Conservation (phyloP, 2,329 filamentous ascomycete genomes). For the Paracoccidioides brasiliensis region DNA sequence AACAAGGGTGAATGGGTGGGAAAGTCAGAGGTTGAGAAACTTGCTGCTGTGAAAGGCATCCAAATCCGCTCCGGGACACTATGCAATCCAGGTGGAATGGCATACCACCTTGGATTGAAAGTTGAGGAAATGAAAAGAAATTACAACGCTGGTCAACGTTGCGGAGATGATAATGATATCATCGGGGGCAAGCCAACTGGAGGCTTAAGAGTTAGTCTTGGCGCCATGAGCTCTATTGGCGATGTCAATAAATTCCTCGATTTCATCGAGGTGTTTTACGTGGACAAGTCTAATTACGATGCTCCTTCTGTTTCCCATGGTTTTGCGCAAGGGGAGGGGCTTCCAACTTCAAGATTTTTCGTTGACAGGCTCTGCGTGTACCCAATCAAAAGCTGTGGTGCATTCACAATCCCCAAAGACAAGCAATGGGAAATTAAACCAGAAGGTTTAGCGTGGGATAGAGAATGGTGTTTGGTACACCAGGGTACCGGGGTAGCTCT, state of each 20-base stretch:
- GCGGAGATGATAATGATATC: constrained; percentile 70
- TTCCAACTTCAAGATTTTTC: constrained; percentile 26
- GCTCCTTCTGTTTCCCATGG: constrained; percentile 6
- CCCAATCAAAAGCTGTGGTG: constrained; percentile 88
- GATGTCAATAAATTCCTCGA: constrained; percentile 61
- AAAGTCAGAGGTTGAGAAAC: constrained; percentile 73
- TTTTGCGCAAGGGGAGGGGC: neutral
- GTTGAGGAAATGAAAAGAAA: constrained; percentile 75
- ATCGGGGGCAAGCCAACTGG: constrained; percentile 78
- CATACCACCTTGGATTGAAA: constrained; percentile 55
- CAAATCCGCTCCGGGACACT: constrained; percentile 79
- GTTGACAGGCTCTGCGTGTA: constrained; percentile 63
- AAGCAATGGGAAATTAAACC: constrained; percentile 60
- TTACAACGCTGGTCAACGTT: constrained; percentile 73
- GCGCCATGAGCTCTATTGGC: constrained; percentile 69
- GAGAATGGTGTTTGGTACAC: constrained; percentile 92
- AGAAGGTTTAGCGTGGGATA: constrained; percentile 85
- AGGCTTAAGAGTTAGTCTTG: constrained; percentile 70
- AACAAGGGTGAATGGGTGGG: constrained; percentile 60
- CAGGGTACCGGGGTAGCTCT: constrained; percentile 70
- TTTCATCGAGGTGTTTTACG: constrained; percentile 61
- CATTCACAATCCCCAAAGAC: constrained; percentile 54
- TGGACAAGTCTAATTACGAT: constrained; percentile 22
- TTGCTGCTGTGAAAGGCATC: constrained; percentile 64
- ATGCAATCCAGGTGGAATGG: constrained; percentile 83